phyloP scores from a whole-genome alignment of 768 basidiomycete genomes.

The Lanmaoa rubissima region DNA sequence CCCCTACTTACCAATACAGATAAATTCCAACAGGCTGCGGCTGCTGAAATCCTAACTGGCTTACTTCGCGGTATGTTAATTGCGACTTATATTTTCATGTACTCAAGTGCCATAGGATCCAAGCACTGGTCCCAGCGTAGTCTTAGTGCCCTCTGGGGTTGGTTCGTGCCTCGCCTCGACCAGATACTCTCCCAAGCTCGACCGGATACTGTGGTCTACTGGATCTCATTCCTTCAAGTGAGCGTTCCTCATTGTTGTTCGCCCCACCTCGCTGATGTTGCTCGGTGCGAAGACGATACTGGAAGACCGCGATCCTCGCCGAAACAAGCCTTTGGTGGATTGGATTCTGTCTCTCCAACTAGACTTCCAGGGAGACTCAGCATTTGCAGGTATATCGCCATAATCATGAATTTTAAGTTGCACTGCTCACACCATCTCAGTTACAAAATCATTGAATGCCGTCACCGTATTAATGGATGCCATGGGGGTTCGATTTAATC shows the following conservation, averaged over 20 bases:
- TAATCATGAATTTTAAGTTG: neutral
- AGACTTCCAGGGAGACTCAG: constrained; percentile 83
- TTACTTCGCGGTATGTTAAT: constrained; percentile 60
- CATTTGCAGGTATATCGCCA: constrained; percentile 69
- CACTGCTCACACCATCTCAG: constrained; percentile 38
- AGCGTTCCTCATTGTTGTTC: neutral
- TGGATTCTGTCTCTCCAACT: constrained; percentile 76
- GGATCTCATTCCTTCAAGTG: constrained; percentile 61
- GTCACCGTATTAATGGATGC: constrained; percentile 66
- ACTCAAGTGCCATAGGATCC: constrained; percentile 47
- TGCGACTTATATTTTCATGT: neutral
- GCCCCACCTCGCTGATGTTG: constrained; percentile 3
- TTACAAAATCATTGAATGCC: constrained; percentile 71
- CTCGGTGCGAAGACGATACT: constrained; percentile 44
- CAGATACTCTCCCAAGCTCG: constrained; percentile 72
- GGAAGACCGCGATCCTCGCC: constrained; percentile 74
- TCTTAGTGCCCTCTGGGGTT: constrained; percentile 63
- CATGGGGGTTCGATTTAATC: constrained; percentile 63
- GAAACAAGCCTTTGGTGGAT: constrained; percentile 66
- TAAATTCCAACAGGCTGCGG: constrained; percentile 84
- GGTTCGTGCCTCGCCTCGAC: constrained; percentile 62
- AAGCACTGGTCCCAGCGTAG: constrained; percentile 75
- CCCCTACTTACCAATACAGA: constrained; percentile 61
- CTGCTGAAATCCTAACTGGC: constrained; percentile 71
- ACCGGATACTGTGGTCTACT: constrained; percentile 78